phyloP scores from a whole-genome alignment of 2,329 filamentous ascomycete species.

The Daldinia sp. region DNA sequence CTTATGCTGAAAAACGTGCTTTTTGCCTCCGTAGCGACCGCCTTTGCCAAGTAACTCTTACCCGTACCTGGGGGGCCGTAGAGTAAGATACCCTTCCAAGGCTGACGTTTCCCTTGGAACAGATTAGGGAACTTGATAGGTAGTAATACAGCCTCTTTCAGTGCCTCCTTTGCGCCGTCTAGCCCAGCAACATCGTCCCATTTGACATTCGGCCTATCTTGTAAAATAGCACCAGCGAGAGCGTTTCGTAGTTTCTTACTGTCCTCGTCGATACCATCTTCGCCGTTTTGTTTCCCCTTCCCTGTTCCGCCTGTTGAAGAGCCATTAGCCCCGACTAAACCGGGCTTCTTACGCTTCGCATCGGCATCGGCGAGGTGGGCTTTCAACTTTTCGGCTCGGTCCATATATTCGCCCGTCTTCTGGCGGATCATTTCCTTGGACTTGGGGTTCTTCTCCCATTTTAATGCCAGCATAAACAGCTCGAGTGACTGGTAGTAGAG shows the following conservation, averaged over 20 bases:
- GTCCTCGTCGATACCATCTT: slow-evolving; percentile 79
- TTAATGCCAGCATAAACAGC: slow-evolving; percentile 97
- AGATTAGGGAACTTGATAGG: slow-evolving; percentile 98
- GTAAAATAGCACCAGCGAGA: slow-evolving; percentile 88
- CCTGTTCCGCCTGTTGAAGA: slow-evolving; percentile 69
- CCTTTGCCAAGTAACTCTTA: slow-evolving; percentile 97
- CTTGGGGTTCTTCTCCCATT: slow-evolving; percentile 99
- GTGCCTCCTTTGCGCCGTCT: slow-evolving; percentile 91
- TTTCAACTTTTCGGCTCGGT: slow-evolving; percentile 97
- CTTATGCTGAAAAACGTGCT: slow-evolving; percentile 99
- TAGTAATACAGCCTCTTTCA: slow-evolving; percentile 97
- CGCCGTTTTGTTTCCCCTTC: slow-evolving; percentile 62
- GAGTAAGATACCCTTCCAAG: slow-evolving; percentile 96
- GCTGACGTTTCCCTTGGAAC: slow-evolving; percentile 94
- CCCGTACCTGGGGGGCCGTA: slow-evolving; percentile 97
- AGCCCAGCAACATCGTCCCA: slow-evolving; percentile 99
- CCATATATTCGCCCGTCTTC: slow-evolving; percentile 97
- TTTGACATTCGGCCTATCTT: slow-evolving; percentile 93
- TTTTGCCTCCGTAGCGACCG: slow-evolving; percentile 97
- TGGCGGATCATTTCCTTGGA: slow-evolving; percentile 97
- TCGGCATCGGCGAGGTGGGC: slow-evolving; percentile 82
- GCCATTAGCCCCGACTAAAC: slow-evolving; percentile 77
- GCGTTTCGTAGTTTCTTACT: slow-evolving; percentile 94
- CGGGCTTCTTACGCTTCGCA: slow-evolving; percentile 73
- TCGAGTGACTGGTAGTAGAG: slow-evolving; percentile 95